Evolutionary conservation across 164 flowering plant genomes (phyloP), one percentile per base, ranked within the genome.

Genomic region (Aristolochia fimbriata): DNA sequence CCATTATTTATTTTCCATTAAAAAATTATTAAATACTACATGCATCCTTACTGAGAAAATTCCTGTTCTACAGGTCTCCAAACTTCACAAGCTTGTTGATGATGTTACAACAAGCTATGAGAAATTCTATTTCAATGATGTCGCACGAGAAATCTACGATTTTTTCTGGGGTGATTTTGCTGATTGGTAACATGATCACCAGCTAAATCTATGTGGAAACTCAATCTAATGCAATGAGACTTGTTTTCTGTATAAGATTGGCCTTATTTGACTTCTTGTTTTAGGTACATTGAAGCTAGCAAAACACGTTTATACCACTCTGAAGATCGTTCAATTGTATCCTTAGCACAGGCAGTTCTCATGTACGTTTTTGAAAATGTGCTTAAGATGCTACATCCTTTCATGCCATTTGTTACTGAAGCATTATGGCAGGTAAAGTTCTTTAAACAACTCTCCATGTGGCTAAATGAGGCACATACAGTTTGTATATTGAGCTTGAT

Each of bases 91-190:
- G 60, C 93, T 92, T 55, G 76, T 89, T 57, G 96, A 92, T 61
- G 53, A 45, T 22, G 95, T 84, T 62, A 89, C 93, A 37, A 60
- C 74, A 60, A 87, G 95, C 75, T 92, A 92, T 74, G 96, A 92
- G 37, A 89, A 84, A 64, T 83, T 67, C 70, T 92, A 80, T 81
- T 92, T 92, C 78, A 91, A 91, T 65, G 98, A 92, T 63, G 82
- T 86, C 65, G 98, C 82, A 56, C 78, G 96, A 69, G 93, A 83
- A 65, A 75, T 66, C 62, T 92, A 92, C 71, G 89, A 89, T 70
- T 92, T 88, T 79, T 89, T 92, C 70, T 89, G 98, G 98, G 83
- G 85, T 53, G 98, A 92, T 66, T 92, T 85, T 78, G 98, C 98
- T 48, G 98, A 92, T 66, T 92, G 98, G 98, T 92, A 80, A 57